Evolutionary conservation across 352 stramenopile genomes (phyloP).

Genomic region (Aphanomyces stellatus): DNA sequence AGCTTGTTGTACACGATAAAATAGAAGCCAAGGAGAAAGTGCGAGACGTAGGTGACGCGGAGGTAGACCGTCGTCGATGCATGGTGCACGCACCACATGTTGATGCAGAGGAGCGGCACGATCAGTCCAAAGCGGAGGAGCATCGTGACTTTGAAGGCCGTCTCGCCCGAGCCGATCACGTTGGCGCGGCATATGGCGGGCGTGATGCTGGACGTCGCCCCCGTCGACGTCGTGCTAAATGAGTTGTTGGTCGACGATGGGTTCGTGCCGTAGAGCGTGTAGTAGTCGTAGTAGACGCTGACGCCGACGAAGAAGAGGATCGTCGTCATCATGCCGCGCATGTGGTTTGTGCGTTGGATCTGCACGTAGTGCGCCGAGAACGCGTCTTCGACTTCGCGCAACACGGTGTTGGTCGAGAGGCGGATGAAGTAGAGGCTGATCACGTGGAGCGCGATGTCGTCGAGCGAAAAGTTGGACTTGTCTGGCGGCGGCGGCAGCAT

Average conservation of each 20-base stretch:
- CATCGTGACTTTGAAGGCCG: conserved; percentile 51
- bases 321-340: conserved; percentile 44
- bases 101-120: conserved; percentile 49
- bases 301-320: conserved; percentile 64
- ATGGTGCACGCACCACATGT: conserved; percentile 55
- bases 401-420: conserved; percentile 53
- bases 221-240: not conserved
- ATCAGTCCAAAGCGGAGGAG: conserved; percentile 53
- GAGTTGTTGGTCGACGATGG: not conserved
- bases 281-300: conserved; percentile 69
- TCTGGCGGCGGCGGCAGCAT: not conserved
- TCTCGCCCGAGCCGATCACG: conserved; percentile 28
- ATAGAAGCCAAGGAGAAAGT: conserved; percentile 48
- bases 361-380: conserved; percentile 76
- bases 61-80: conserved; percentile 50
- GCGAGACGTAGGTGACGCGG: conserved; percentile 64
- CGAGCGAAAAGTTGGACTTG: conserved; percentile 23
- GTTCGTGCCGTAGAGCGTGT: conserved; percentile 39
- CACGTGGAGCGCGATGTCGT: conserved; percentile 71
- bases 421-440: conserved; percentile 78
- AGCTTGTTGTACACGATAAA: conserved; percentile 77
- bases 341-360: conserved; percentile 49
- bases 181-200: conserved; percentile 19
- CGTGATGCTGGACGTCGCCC: too few species aligned
- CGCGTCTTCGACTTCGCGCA: conserved; percentile 67